A percentile compares a stretch with the other conserved stretches of the same genome.
Conservation (phyloP, 169 alveolate species). For the Pseudocohnilembus persalinus region DNA sequence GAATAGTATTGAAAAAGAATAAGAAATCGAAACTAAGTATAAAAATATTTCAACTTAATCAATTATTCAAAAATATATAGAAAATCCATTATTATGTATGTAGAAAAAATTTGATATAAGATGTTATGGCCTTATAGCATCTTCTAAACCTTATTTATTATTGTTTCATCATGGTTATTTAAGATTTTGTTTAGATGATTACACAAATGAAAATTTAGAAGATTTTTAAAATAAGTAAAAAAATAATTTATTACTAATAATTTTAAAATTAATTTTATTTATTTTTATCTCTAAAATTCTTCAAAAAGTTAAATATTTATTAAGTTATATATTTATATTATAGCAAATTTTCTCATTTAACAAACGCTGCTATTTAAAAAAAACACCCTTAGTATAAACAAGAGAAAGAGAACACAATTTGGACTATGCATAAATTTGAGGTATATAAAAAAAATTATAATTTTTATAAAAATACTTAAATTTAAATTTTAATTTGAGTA, state of each 20-base stretch:
- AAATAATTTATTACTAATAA: not conserved
- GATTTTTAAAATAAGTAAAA: constrained; percentile 19
- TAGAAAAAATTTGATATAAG: constrained; percentile 67
- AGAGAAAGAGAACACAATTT: constrained; percentile 49
- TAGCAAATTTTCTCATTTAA: constrained; percentile 55
- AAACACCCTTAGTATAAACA: constrained; percentile 58
- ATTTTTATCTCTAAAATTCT: too few relatives aligned
- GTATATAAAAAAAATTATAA: too few relatives aligned
- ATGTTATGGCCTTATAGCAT: constrained; percentile 45
- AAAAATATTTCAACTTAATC: constrained; percentile 30
- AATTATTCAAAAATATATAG: constrained; percentile 58
- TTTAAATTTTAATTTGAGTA: not conserved
- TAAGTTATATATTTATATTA: too few relatives aligned
- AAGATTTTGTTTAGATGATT: constrained; percentile 48
- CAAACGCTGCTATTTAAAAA: constrained; percentile 65
- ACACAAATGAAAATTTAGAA: constrained; percentile 43
- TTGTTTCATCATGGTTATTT: constrained; percentile 56
- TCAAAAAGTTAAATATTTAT: too few relatives aligned
- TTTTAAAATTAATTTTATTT: too few relatives aligned
- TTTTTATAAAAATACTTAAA: constrained; percentile 8
- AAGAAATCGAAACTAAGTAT: constrained; percentile 39
- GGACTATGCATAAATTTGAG: constrained; percentile 36
- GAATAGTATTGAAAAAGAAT: too few relatives aligned
- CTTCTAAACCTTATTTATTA: constrained; percentile 58
- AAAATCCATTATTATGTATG: constrained; percentile 50